Percentiles rank a stretch among this genome's conserved stretches.
These are phyloP conservation scores for Trichosporon sp. DNA, from an alignment of 1,284 basidiomycete species.

Conservation along the genomic window DNA sequence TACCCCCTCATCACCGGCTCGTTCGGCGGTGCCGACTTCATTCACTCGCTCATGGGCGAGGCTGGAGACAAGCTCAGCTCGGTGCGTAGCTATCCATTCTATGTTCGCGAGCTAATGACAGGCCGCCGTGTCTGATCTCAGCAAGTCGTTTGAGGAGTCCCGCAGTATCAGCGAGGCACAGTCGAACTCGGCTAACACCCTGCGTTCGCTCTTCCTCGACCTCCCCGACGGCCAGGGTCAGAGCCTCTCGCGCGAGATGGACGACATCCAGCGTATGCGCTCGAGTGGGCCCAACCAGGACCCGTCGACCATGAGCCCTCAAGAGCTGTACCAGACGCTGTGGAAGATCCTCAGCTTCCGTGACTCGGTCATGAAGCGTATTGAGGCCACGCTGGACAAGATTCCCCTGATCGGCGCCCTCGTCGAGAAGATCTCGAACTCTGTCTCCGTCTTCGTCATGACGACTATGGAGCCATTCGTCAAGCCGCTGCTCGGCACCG, in stretches of 20 bases:
- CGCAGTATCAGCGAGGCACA: conserved; percentile 47
- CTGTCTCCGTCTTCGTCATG: conserved; percentile 74
- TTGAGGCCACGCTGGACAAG: conserved; percentile 69
- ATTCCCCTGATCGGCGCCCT: conserved; percentile 58
- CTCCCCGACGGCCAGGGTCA: conserved; percentile 57
- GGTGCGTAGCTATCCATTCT: not conserved
- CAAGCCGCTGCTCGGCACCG: conserved; percentile 72
- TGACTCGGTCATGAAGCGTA: conserved; percentile 77
- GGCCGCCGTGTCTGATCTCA: conserved; percentile 83
- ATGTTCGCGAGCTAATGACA: conserved; percentile 35
- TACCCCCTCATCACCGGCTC: conserved; percentile 82
- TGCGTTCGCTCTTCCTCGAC: conserved; percentile 49
- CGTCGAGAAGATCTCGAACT: conserved; percentile 76
- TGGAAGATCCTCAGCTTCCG: conserved; percentile 84
- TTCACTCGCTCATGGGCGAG: conserved; percentile 59
- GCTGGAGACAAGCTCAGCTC: conserved; percentile 48
- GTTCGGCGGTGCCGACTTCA: conserved; percentile 82
- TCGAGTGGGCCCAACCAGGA: conserved; percentile 56
- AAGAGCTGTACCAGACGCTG: conserved; percentile 70
- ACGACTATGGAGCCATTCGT: conserved; percentile 65
- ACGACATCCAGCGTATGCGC: conserved; percentile 65
- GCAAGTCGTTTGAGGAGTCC: conserved; percentile 68
- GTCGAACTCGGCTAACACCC: conserved; percentile 50
- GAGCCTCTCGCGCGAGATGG: conserved; percentile 65
- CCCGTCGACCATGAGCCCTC: conserved; percentile 76